Percentiles rank a stretch among this genome's conserved stretches.
These are phyloP conservation scores for Salix udensis DNA, from an alignment of 345 rosid species.

Conservation along the genomic window DNA sequence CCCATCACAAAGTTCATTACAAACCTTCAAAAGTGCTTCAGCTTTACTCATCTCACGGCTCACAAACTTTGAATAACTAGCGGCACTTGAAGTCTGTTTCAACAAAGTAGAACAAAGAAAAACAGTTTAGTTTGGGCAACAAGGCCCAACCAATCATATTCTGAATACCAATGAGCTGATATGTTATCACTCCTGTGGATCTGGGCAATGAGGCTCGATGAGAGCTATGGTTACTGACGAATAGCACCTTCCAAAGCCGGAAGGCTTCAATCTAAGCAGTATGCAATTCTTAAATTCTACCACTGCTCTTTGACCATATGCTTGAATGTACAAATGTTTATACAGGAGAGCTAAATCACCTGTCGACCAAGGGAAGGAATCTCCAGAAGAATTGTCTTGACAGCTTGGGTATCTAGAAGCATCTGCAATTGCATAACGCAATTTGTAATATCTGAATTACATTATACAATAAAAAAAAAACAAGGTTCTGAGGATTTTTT, in stretches of 20 bases:
- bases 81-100: conserved; percentile 72
- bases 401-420: conserved; percentile 95
- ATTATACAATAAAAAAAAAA: not conserved
- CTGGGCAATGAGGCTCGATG: not conserved
- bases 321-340: not conserved
- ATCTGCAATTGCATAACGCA: conserved; percentile 48
- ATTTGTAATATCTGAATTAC: not conserved
- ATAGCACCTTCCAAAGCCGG: not conserved
- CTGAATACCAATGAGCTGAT: too few species aligned
- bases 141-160: too few species aligned
- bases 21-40: conserved; percentile 95
- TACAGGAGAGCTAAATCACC: conserved; percentile 43
- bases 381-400: conserved; percentile 90
- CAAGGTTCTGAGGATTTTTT: too few species aligned
- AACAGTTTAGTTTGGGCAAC: not conserved
- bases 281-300: not conserved
- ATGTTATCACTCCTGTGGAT: not conserved
- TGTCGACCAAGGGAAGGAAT: conserved; percentile 92
- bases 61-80: conserved; percentile 87
- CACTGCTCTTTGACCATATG: not conserved
- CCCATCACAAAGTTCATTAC: conserved; percentile 7
- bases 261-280: not conserved
- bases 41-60: conserved; percentile 99
- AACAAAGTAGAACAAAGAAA: conserved; percentile 10
- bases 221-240: not conserved